Percentiles rank a stretch among this genome's conserved stretches.
Conservation (phyloP, 2,329 filamentous ascomycete genomes). For the Ophiostoma angusticollis region DNA sequence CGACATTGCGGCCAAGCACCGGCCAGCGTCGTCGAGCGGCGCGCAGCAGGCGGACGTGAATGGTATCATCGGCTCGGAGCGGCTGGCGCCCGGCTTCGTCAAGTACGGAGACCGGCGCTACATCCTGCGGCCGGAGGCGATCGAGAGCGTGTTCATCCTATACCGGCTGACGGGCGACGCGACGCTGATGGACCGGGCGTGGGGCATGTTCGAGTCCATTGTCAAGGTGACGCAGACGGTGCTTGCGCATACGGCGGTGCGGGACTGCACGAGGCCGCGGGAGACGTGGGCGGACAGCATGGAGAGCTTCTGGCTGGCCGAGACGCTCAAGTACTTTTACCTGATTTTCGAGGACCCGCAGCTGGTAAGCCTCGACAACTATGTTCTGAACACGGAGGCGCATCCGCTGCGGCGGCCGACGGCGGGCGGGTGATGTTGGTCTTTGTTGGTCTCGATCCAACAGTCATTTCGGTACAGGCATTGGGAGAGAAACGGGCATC, state of each 20-base stretch:
- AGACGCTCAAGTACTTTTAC: conserved; percentile 71
- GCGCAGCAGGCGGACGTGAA: too few species aligned
- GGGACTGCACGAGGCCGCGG: conserved; percentile 10
- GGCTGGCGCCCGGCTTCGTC: conserved; percentile 38
- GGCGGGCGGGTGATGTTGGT: neutral
- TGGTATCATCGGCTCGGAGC: conserved; percentile 18
- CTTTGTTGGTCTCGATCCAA: neutral
- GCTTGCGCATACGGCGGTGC: conserved; percentile 33
- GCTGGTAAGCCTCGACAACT: conserved; percentile 55
- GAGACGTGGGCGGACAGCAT: conserved; percentile 2
- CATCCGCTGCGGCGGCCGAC: conserved; percentile 26
- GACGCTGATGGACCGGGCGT: conserved; percentile 31
- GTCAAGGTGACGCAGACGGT: conserved; percentile 29
- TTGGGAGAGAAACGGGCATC: too few species aligned
- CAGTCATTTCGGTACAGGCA: too few species aligned
- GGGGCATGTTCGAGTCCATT: conserved; percentile 35
- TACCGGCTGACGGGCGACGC: conserved; percentile 36
- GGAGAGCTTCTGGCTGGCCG: conserved; percentile 57
- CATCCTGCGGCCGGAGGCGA: conserved; percentile 35
- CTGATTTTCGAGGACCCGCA: conserved; percentile 54
- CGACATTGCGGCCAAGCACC: neutral
- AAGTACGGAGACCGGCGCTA: conserved; percentile 33
- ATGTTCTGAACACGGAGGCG: conserved; percentile 49
- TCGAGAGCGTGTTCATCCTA: conserved; percentile 39
- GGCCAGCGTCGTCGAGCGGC: neutral